phyloP scores from a whole-genome alignment of 768 basidiomycete genomes.

The Termitomyces eurrhizus region DNA sequence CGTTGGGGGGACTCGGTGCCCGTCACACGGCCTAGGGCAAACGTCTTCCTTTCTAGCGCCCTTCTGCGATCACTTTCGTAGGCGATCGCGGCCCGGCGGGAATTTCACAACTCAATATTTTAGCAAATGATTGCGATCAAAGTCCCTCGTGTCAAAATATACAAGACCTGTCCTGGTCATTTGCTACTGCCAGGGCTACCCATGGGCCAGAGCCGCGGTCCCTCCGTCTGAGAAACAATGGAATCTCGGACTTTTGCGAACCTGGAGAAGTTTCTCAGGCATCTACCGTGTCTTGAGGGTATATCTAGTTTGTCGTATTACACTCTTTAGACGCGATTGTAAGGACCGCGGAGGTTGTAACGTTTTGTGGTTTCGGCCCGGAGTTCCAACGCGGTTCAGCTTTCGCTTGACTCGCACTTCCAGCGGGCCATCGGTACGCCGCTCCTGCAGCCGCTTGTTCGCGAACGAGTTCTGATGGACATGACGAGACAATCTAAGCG shows the following conservation, averaged over 20 bases:
- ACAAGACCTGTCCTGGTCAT: conserved; percentile 2
- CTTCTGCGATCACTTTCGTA: neutral
- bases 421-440: conserved; percentile 3
- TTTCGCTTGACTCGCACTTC: neutral
- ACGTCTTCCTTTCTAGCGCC: neutral
- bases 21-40: neutral
- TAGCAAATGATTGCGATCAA: conserved; percentile 10
- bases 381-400: neutral
- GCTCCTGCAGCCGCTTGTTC: conserved; percentile 4
- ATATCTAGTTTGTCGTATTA: neutral
- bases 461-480: conserved; percentile 8
- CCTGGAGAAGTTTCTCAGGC: conserved; percentile 6
- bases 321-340: neutral
- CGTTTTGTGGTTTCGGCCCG: conserved; percentile 4
- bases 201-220: conserved; percentile 2
- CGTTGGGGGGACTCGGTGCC: neutral
- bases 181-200: neutral
- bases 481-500: neutral
- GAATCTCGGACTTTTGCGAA: conserved; percentile 11
- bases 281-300: neutral
- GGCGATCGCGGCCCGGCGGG: conserved; percentile 6
- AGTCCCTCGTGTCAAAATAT: conserved; percentile 4
- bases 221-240: neutral
- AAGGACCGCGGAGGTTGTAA: conserved; percentile 8
- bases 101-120: neutral